Evolutionary conservation across 2,329 filamentous ascomycete genomes (phyloP).

Genomic region (Fusarium abutilonis): DNA sequence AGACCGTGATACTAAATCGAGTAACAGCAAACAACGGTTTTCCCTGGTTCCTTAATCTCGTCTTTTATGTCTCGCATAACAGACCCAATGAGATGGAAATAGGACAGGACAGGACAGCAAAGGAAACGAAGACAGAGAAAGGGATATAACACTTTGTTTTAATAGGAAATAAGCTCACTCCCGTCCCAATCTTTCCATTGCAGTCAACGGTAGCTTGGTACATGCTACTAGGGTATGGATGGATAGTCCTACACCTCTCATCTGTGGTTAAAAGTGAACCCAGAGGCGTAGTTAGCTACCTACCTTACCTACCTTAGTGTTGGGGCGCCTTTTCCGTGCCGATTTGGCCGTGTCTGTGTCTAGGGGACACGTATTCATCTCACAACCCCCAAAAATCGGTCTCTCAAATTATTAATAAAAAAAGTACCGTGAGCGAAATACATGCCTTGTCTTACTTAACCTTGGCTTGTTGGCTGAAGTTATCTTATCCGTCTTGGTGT

Average conservation of each 20-base stretch:
- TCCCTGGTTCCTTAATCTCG: constrained; percentile 28
- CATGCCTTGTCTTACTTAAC: constrained; percentile 18
- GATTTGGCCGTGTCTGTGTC: constrained; percentile 26
- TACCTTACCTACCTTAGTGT: constrained; percentile 15
- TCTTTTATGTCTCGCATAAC: constrained; percentile 20
- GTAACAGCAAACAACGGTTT: constrained; percentile 18
- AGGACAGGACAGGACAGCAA: background rate
- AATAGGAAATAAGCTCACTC: constrained; percentile 6
- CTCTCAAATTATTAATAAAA: background rate
- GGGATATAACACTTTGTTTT: constrained; percentile 12
- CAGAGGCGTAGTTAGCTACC: constrained; percentile 14
- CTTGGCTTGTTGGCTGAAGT: constrained; percentile 10
- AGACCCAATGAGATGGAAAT: background rate
- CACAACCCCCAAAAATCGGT: background rate
- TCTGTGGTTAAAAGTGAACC: background rate
- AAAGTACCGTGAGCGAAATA: background rate
- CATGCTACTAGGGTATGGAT: background rate
- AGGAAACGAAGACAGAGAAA: background rate
- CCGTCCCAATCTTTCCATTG: background rate
- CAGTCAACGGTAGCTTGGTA: background rate
- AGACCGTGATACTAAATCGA: constrained; percentile 32
- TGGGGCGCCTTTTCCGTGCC: constrained; percentile 34
- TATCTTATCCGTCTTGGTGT: constrained; percentile 8
- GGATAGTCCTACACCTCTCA: background rate
- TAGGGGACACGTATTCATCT: constrained; percentile 27